Evolutionary conservation across 352 stramenopile species (phyloP), one percentile per base, ranked within the genome.

Genomic region (Phytophthora foliorum): DNA sequence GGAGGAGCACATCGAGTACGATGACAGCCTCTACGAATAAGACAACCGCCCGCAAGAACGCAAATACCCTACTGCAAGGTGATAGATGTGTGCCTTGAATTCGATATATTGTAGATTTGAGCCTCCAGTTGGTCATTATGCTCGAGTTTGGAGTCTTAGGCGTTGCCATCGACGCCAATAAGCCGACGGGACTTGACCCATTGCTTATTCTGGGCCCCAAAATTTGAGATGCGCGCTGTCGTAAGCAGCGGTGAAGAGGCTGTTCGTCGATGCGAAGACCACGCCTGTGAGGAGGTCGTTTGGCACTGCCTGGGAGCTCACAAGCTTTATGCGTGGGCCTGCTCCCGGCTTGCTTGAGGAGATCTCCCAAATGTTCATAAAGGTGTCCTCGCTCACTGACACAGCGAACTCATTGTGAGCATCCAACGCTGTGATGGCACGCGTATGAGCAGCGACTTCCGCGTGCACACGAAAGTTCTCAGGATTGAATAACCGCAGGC

Each of bases 1-100:
- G 63, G 86, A 94, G 57, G 80, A 92, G 17, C 87, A 96, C 75
- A 92, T 96, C 46, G 77, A 94, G 57, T 96, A 96, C 74, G 87
- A 96, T 53, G 79, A 90, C 21, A 90, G 84, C 57, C 61, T 96
- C 29, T 96, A 86, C 57, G 87, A 94, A 27, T 94, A 80, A 77
- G 54, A n/a, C 41, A 56, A 2, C 9, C 29, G 14, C 39, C 45
- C 21, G 27, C 36, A 8, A 39, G 34, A 27, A 38, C n/a, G 57
- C 46, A 52, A 27, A 10, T 17, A 17, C n/a, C 10, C 11, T 31
- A 39, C 32, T 48, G 31, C 29, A 27, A 52, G 46, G 34, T 29
- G 25, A 38, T 39, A 39, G 34, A 49, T 38, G 46, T 29, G 44
- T 64, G 54, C 36, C n/a, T 71, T 61, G 45, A 36, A 53, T 55